Base-by-base conservation (phyloP, 164 flowering plant species). In the Cinnamomum chago region DNA sequence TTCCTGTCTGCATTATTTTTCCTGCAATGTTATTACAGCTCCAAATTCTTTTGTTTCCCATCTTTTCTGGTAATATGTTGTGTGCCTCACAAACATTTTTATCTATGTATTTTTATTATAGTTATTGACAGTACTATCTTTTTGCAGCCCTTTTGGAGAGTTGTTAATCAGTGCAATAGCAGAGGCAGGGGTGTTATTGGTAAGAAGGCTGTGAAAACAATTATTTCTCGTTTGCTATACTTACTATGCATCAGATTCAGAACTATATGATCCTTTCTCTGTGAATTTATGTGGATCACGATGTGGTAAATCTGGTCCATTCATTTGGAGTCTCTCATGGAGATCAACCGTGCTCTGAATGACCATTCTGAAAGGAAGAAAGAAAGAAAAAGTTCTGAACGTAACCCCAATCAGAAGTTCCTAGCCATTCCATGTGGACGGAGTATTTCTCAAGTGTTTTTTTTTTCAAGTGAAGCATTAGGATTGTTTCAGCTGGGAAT, bases 161-260 rank as follows among this genome's bases (percentile, higher is more conserved):
- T 92, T 76, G 81, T 89, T n/a, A 82, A 76, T 83, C 83, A 75
- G 72, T 67, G 72, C 33, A 71, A 72, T 70, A 82, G 79, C 73
- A 85, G 85, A 80, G 96, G 96, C 50, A 86, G 91, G 85, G 99
- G 99, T 55, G 98, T 95, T 73, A 92, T 89, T 73, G 99, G 99
- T 95, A 78, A 85, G 88, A 80, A 82, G 35, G 40, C 75, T 67
- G 65, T 69, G 2, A 25, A 40, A 62, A 7, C 68, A 68, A 25
- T 66, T 40, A n/a, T 47, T 52, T 2, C 66, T 30, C 11, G 66
- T 62, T 2, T 65, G 62, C 30, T 72, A 52, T 23, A 40, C 58
- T 70, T 9, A 27, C 25, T 30, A 28, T 28, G 30, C 30, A 47
- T 66, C 66, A 65, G 50, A 55, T 55, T 14, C 13, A 55, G 20